Evolutionary conservation across 768 basidiomycete genomes (phyloP).

Genomic region (Sporobolomyces pararoseus): DNA sequence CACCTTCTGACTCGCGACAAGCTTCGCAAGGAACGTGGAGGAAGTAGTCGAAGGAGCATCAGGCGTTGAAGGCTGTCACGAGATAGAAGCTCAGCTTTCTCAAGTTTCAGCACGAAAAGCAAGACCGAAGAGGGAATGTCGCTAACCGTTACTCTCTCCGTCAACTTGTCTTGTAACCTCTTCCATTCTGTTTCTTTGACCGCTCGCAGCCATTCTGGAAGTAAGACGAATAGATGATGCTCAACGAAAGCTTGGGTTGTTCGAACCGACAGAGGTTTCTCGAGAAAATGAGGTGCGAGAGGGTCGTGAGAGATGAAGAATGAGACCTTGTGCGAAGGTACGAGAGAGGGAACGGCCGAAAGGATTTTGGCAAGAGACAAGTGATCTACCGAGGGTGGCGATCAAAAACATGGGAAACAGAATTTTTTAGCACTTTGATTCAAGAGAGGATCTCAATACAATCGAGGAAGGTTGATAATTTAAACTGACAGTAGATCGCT

Average conservation of each 20-base stretch:
- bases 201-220: slow-evolving; percentile 25
- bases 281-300: neutral
- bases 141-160: neutral
- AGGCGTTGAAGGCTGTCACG: neutral
- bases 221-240: slow-evolving; percentile 30
- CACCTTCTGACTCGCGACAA: slow-evolving; percentile 21
- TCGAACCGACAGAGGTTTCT: slow-evolving; percentile 11
- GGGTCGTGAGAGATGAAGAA: slow-evolving; percentile 35
- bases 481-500: slow-evolving; percentile 26
- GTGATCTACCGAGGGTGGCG: slow-evolving; percentile 19
- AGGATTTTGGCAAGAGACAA: slow-evolving; percentile 28
- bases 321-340: slow-evolving; percentile 27
- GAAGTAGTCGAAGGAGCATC: neutral
- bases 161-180: slow-evolving; percentile 5
- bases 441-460: too few relatives aligned
- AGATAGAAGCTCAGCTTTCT: neutral
- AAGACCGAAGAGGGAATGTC: neutral
- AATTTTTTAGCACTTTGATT: too few relatives aligned
- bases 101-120: neutral
- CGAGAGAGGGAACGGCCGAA: slow-evolving; percentile 8
- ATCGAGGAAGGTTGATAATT: neutral
- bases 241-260: slow-evolving; percentile 31
- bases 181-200: slow-evolving; percentile 20
- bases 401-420: neutral
- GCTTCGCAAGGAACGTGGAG: slow-evolving; percentile 23